Percentiles rank a stretch among this genome's conserved stretches.
Evolutionary conservation across 257 asterid species (phyloP).

Genomic region (Thymus mandschuricus): DNA sequence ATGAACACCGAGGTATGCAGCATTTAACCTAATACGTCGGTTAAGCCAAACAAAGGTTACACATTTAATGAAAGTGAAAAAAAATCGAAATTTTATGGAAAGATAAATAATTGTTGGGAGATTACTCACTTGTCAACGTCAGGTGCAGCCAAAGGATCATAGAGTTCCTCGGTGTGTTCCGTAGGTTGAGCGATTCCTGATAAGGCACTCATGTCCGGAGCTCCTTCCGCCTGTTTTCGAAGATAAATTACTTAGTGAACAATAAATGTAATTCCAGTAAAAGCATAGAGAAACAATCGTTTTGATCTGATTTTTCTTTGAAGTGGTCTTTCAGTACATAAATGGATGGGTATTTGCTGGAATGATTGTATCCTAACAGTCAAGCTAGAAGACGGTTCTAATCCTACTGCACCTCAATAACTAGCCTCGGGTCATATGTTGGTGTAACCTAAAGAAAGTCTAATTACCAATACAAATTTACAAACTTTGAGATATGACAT

Average conservation of each 20-base stretch:
- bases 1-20: slow-evolving; percentile 79
- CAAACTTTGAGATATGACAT: not conserved
- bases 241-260: not conserved
- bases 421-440: not conserved
- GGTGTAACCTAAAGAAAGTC: not conserved
- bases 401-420: slow-evolving; percentile 15
- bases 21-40: slow-evolving; percentile 58
- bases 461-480: not conserved
- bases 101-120: slow-evolving; percentile 12
- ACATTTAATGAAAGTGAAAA: not conserved
- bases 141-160: slow-evolving; percentile 89
- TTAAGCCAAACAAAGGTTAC: not conserved
- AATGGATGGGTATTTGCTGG: not conserved
- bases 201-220: slow-evolving; percentile 65
- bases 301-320: not conserved
- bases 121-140: slow-evolving; percentile 80
- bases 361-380: not conserved
- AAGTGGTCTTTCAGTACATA: not conserved
- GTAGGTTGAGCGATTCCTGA: slow-evolving; percentile 60
- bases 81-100: not conserved
- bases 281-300: not conserved
- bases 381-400: not conserved
- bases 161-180: slow-evolving; percentile 75
- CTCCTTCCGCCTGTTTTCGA: slow-evolving; percentile 63
- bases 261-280: slow-evolving; percentile 1